phyloP scores from a whole-genome alignment of 1,284 basidiomycete genomes.

The Tranzscheliella williamsii region DNA sequence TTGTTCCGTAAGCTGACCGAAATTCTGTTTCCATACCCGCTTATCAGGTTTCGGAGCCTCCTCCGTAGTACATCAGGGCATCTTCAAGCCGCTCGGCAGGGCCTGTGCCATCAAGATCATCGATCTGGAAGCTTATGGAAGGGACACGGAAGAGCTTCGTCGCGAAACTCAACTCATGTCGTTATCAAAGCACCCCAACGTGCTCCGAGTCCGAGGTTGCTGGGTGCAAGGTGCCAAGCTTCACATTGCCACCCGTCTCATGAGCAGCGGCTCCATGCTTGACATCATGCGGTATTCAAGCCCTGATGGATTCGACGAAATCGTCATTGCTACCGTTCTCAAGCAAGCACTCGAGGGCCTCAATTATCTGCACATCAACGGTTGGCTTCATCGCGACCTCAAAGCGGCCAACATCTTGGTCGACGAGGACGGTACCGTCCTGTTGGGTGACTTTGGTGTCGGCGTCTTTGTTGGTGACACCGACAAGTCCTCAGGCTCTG shows the following conservation, averaged over 20 bases:
- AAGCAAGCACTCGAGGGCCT: conserved; percentile 80
- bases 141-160: conserved; percentile 65
- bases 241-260: conserved; percentile 82
- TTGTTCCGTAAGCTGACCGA: too few species aligned
- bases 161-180: conserved; percentile 89
- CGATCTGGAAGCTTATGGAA: conserved; percentile 73
- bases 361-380: conserved; percentile 84
- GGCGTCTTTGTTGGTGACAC: conserved; percentile 74
- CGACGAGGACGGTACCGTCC: conserved; percentile 72
- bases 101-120: conserved; percentile 84
- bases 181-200: conserved; percentile 87
- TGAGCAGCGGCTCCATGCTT: conserved; percentile 82
- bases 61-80: conserved; percentile 79
- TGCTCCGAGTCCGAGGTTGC: conserved; percentile 81
- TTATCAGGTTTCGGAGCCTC: conserved; percentile 76
- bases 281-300: conserved; percentile 83
- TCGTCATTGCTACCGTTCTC: conserved; percentile 78
- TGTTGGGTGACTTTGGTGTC: conserved; percentile 84
- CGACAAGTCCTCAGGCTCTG: conserved; percentile 15
- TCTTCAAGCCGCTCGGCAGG: conserved; percentile 65
- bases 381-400: conserved; percentile 80
- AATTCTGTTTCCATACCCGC: background rate
- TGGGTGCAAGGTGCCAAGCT: conserved; percentile 83
- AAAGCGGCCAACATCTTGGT: conserved; percentile 83
- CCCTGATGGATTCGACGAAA: conserved; percentile 83